Percentiles rank a stretch among this genome's conserved stretches.
phyloP scores from a whole-genome alignment of 2,329 filamentous ascomycete species.

The Spiromastix sp. region DNA sequence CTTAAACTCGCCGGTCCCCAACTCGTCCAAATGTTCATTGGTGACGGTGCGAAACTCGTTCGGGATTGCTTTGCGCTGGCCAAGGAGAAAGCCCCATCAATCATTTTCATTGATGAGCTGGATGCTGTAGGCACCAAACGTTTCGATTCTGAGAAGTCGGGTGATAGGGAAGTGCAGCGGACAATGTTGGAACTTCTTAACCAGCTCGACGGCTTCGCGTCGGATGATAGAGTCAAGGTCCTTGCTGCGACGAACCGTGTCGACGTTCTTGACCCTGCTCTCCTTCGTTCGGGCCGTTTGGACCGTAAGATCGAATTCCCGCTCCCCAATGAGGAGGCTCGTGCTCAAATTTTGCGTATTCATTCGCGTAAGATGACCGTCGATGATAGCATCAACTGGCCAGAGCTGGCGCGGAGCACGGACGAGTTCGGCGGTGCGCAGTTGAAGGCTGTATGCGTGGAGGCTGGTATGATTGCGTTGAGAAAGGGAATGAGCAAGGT shows the following conservation, averaged over 20 bases:
- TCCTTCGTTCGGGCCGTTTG: slow-evolving; percentile 82
- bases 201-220: slow-evolving; percentile 95
- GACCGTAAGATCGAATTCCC: slow-evolving; percentile 98
- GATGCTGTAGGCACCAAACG: slow-evolving; percentile 98
- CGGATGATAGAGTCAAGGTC: slow-evolving; percentile 93
- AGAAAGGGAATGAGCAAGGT: slow-evolving; percentile 93
- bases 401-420: slow-evolving; percentile 86
- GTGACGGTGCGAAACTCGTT: slow-evolving; percentile 94
- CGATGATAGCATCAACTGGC: slow-evolving; percentile 88
- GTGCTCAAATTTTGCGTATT: slow-evolving; percentile 93
- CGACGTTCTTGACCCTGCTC: slow-evolving; percentile 82
- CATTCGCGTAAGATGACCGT: slow-evolving; percentile 98
- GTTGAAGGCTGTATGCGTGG: slow-evolving; percentile 96
- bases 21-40: slow-evolving; percentile 99
- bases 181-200: slow-evolving; percentile 99
- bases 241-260: slow-evolving; percentile 90
- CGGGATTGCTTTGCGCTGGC: slow-evolving; percentile 95
- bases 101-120: slow-evolving; percentile 98
- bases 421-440: slow-evolving; percentile 98
- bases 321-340: slow-evolving; percentile 91
- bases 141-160: slow-evolving; percentile 96
- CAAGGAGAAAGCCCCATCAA: slow-evolving; percentile 96
- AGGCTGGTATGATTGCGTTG: slow-evolving; percentile 97
- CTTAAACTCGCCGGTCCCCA: slow-evolving; percentile 96
- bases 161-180: slow-evolving; percentile 93